Evolutionary conservation across 352 stramenopile species (phyloP), one percentile per base, ranked within the genome.

Genomic region (Albugo candida): DNA sequence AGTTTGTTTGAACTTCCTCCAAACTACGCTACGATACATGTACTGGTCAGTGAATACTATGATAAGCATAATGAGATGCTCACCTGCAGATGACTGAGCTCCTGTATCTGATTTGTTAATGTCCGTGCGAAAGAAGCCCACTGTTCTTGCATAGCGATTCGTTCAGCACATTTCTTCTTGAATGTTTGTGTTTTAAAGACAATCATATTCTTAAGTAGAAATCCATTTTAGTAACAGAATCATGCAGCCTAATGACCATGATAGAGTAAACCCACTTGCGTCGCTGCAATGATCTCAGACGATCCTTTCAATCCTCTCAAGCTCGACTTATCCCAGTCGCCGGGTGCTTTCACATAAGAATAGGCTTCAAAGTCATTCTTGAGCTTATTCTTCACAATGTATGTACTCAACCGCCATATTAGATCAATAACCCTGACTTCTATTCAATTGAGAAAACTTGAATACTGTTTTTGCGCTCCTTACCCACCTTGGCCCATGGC

Each of bases 391-490:
- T 69, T 68, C 40, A 79, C 43, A 1, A 52, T 62, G 11, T 70
- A 47, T 8, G 58, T 79, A 14, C 64, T 67, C 5, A 80, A 13
- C 13, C 67, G 54, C 67, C 67, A 80, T 11, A 80, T 35, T 16
- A 80, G 49, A 51, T 80, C 67, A 1, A 80, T 53, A 1, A 73
- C 56, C 11, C 67, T 80, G 20, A n/a, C 6, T 5, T 10, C 21
- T 18, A 11, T 12, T 43, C 18, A n/a, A 1, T n/a, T 13, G 47
- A 12, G 13, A 31, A 3, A 12, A 1, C 4, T 41, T 17, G 31
- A 11, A 12, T 13, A 36, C 6, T 27, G 27, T 24, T 41, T 2
- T 35, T 20, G 17, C 12, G 31, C 36, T 24, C 16, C 2, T 36
- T 18, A 48, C 47, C 10, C 35, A 79, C 67, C 67, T 52, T 41